phyloP scores from a whole-genome alignment of 2,329 filamentous ascomycete genomes.

The Colletotrichum musae region DNA sequence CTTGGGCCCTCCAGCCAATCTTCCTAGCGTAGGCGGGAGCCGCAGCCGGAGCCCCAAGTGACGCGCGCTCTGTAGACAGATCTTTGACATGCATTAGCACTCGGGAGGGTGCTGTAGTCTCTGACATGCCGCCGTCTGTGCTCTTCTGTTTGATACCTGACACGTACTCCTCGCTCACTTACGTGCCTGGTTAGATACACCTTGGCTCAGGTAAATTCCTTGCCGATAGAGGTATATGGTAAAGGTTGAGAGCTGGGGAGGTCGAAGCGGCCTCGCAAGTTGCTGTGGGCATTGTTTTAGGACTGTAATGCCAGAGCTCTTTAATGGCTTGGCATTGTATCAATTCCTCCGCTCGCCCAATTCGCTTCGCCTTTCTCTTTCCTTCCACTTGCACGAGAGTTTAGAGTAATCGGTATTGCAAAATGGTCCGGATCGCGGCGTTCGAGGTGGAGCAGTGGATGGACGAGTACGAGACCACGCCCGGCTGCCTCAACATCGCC shows the following conservation, averaged over 20 bases:
- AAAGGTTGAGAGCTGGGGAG: not conserved
- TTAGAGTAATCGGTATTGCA: constrained; percentile 24
- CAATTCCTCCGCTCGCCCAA: constrained; percentile 15
- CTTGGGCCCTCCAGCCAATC: not conserved
- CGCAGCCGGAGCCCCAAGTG: not conserved
- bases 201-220: too few relatives aligned
- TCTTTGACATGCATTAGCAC: constrained; percentile 29
- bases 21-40: constrained; percentile 12
- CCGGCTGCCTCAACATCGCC: constrained; percentile 77
- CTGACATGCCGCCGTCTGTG: constrained; percentile 18
- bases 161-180: not conserved
- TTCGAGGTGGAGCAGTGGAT: constrained; percentile 84
- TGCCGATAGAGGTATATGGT: too few relatives aligned
- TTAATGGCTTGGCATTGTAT: constrained; percentile 33
- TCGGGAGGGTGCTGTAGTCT: constrained; percentile 8
- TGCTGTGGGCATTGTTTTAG: constrained; percentile 24
- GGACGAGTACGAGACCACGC: constrained; percentile 71
- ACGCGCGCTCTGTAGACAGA: constrained; percentile 28
- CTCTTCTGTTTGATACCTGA: constrained; percentile 5
- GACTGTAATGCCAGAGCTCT: constrained; percentile 5
- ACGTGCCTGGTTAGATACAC: too few relatives aligned
- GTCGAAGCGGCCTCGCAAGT: constrained; percentile 25
- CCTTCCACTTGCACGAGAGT: not conserved
- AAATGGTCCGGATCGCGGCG: constrained; percentile 49
- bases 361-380: not conserved